phyloP scores from a whole-genome alignment of 345 rosid genomes.

The Brassica napus region DNA sequence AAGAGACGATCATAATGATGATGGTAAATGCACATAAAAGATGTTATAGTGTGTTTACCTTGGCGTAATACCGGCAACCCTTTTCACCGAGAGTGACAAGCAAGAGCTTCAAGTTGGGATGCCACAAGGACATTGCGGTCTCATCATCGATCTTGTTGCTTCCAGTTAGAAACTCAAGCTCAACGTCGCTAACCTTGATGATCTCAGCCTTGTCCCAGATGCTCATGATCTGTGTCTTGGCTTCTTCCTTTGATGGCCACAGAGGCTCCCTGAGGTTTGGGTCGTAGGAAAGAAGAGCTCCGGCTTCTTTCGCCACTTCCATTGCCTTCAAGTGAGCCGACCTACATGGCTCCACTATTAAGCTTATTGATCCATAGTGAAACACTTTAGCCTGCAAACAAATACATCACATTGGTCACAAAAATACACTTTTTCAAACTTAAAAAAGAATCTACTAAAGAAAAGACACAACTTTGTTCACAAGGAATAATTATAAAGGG shows the following conservation, averaged over 20 bases:
- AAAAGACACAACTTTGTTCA: constrained; percentile 7
- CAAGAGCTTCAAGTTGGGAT: constrained; percentile 61
- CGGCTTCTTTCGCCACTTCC: constrained; percentile 60
- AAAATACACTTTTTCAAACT: background rate
- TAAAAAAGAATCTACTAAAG: background rate
- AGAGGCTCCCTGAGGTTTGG: constrained; percentile 63
- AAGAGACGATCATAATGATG: constrained; percentile 17
- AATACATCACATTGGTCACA: constrained; percentile 6
- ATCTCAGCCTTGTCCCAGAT: constrained; percentile 72
- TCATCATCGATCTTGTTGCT: constrained; percentile 49
- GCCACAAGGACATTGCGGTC: constrained; percentile 43
- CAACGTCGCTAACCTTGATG: constrained; percentile 59
- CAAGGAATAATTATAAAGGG: constrained; percentile 22
- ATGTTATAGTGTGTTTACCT: constrained; percentile 22
- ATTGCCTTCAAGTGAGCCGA: constrained; percentile 63
- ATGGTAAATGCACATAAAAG: background rate
- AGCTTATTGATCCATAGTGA: constrained; percentile 74
- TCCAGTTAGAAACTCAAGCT: constrained; percentile 52
- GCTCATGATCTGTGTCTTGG: constrained; percentile 59
- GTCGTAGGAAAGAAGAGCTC: constrained; percentile 68
- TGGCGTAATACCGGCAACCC: constrained; percentile 62
- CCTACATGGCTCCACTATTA: constrained; percentile 70
- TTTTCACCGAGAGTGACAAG: constrained; percentile 61
- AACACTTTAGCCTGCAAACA: constrained; percentile 55
- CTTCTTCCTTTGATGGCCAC: constrained; percentile 72